Conservation (phyloP, 495 filamentous ascomycete species). For the Echria macrotheca region DNA sequence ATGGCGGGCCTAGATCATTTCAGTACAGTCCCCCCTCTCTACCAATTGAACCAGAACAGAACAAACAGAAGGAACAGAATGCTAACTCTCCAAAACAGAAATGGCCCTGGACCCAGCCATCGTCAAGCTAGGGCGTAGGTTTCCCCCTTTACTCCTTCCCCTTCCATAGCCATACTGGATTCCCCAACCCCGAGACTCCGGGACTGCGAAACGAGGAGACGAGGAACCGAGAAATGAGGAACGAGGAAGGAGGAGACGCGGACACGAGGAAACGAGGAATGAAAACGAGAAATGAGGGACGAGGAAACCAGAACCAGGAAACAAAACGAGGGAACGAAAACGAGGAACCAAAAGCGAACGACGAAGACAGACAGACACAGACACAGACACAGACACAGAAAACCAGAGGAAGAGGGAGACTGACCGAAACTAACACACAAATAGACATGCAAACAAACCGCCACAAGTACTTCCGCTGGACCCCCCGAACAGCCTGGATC, state of each 20-base stretch:
- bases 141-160: slow-evolving; percentile 16
- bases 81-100: slow-evolving; percentile 32
- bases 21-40: slow-evolving; percentile 26
- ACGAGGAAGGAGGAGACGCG: no score
- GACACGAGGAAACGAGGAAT: no score
- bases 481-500: slow-evolving; percentile 69
- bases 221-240: no score
- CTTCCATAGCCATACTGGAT: not conserved
- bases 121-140: slow-evolving; percentile 69
- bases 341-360: no score
- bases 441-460: slow-evolving; percentile 80
- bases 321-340: no score
- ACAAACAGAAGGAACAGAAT: no score
- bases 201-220: no score
- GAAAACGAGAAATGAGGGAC: no score
- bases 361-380: no score
- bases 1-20: slow-evolving; percentile 33
- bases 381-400: no score
- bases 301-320: no score
- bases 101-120: slow-evolving; percentile 72
- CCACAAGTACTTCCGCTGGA: slow-evolving; percentile 95
- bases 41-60: slow-evolving; percentile 6
- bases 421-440: not conserved
- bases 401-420: no score
- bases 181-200: not conserved